Base-by-base conservation (phyloP, 305 asterid species). In the Fraxinus latifolia region DNA sequence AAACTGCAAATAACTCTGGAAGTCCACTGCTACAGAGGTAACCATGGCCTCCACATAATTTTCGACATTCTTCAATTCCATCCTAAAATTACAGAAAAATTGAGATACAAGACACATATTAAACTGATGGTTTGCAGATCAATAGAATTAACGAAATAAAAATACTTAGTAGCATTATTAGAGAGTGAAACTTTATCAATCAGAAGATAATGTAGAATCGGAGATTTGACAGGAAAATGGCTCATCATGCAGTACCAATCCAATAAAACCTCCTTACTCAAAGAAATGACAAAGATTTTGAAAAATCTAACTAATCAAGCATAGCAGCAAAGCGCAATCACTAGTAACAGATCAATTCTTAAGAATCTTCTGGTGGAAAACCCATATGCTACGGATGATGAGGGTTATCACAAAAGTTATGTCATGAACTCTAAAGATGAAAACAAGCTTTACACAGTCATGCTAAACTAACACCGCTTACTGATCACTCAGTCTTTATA, bases 31-130 rank as follows among this genome's bases (percentile, higher is more conserved):
- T 90, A 88, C 96, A 91, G 70, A 96, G 95, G 86, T 94, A 96
- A 73, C 99, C 99, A 85, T 96, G 99, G 76, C 99, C 98, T 78
- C 99, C 99, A 88, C 99, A 96, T 85, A 96, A 81, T 84, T 96
- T 96, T 44, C 98, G 93, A 82, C 99, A 92, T 89, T 94, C 98
- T 89, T 96, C 99, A 81, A 94, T 94, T 74, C 97, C 99, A 91
- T 96, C 99, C 99, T 96, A 77, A 6, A 80, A 55, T 44, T 42
- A 74, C 55, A 36, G 77, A 73, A 74, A 73, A 74, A 23, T 62
- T 21, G 33, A 7, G 72, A 62, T 62, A 62, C 32, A 62, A 21
- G 32, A 23, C 12, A 62, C 72, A 12, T 27, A 11, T 25, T 11
- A 67, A 29, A 29, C 74, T 27, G 19, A 68, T 29, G 37, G 36